Base-by-base conservation (phyloP, 163 green algal genomes). In the Scenedesmus sp. region DNA sequence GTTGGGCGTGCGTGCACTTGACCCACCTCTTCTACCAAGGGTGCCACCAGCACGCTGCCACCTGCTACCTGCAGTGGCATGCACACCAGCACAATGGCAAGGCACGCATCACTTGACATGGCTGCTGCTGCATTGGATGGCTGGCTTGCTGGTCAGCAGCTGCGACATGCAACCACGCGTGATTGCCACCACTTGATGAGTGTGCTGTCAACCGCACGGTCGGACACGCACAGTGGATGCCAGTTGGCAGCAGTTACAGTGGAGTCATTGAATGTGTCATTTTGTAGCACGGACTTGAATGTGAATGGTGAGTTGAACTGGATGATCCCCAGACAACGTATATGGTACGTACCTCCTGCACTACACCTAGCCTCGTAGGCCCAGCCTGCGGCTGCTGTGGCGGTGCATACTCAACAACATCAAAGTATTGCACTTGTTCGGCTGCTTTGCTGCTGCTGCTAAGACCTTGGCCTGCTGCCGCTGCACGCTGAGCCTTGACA, bases 371-470 rank as follows among this genome's bases (percentile, higher is more conserved):
- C 73, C 87, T 54, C 1, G 70, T 79, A 23, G 70, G 70, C 70
- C 46, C 23, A 52, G 23, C 70, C 20, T 85, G 77, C 87, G 23
- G 56, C 81, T 86, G 62, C 10, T 84, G 79, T 20, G 15, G 1
- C 59, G 88, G 26, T 54, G 59, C 55, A 18, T 92, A 92, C 20
- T 92, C 88, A 10, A 92, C 23, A 8, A 92, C 88, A 64, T 92
- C 88, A n/a, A 73, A 92, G 74, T 83, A 88, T 7, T 89, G 79
- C 52, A 92, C 26, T 12, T 88, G n/a, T 20, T 76, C 87, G 55
- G n/a, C 56, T 26, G 16, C 9, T 15, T 86, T 82, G 59, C 84
- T 88, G 23, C 52, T 55, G 82, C 54, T 60, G 54, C 54, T 55
- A 5, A 13, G 77, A 15, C 12, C 77, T 59, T 9, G 10, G 16